Evolutionary conservation across 495 filamentous ascomycete genomes (phyloP).

Genomic region (Penicillium ucsense): DNA sequence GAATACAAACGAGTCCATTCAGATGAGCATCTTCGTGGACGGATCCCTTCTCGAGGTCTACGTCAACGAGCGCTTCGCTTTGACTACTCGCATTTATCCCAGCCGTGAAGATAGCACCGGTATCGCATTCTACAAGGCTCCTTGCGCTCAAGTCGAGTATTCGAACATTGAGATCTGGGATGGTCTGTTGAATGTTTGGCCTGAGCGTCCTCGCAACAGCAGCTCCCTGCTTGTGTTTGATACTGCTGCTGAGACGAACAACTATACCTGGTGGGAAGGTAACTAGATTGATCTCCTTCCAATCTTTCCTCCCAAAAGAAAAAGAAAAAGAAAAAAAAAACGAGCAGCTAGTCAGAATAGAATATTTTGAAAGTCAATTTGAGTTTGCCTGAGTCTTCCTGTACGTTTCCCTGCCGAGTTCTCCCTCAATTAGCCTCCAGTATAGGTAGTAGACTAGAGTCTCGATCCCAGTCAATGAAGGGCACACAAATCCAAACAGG

Average conservation of each 20-base stretch:
- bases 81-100: constrained; percentile 13
- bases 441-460: no score
- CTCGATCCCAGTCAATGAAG: no score
- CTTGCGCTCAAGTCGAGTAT: constrained; percentile 2
- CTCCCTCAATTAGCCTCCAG: no score
- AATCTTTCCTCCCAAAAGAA: neutral
- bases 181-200: constrained; percentile 12
- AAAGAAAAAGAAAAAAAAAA: neutral
- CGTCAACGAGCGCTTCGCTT: constrained; percentile 9
- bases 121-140: constrained; percentile 1
- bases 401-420: no score
- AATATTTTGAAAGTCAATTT: neutral
- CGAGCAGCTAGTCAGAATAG: neutral
- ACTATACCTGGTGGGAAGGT: constrained; percentile 12
- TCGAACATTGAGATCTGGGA: constrained; percentile 9
- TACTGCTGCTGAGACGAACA: constrained; percentile 9
- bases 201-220: constrained; percentile 6
- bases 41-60: constrained; percentile 11
- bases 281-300: neutral
- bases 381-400: no score
- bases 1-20: constrained; percentile 2
- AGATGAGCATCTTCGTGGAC: constrained; percentile 9
- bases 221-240: constrained; percentile 9
- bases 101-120: constrained; percentile 15
- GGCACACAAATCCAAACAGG: no score